A percentile compares a stretch with the other conserved stretches of the same genome.
Evolutionary conservation across 179 eudicot genomes (phyloP).

Genomic region (Patellifolia procumbens): DNA sequence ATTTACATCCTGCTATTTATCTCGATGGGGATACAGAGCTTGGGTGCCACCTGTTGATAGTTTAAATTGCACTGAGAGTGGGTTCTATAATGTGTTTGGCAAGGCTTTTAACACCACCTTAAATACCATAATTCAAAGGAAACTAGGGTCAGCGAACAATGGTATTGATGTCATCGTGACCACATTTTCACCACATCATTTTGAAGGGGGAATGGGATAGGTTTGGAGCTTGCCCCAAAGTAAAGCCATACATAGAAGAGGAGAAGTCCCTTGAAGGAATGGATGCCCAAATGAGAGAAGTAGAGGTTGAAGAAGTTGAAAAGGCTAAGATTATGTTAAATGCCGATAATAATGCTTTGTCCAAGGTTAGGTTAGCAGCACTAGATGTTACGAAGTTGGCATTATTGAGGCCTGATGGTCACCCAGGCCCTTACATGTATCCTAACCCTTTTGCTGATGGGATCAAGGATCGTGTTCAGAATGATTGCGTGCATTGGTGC

Average conservation of each 20-base stretch:
- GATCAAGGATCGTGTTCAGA: constrained; percentile 60
- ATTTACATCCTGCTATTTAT: constrained; percentile 71
- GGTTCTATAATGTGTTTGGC: constrained; percentile 66
- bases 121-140: constrained; percentile 46
- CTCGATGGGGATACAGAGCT: constrained; percentile 46
- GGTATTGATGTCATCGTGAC: constrained; percentile 62
- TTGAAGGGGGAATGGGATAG: constrained; percentile 96
- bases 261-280: constrained; percentile 63
- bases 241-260: constrained; percentile 50
- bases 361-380: constrained; percentile 46
- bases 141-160: constrained; percentile 16
- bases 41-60: constrained; percentile 66
- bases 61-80: constrained; percentile 57
- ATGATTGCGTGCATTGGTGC: constrained; percentile 98
- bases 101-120: constrained; percentile 74
- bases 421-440: constrained; percentile 90
- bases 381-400: constrained; percentile 77
- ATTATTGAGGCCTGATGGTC: constrained; percentile 81
- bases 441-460: constrained; percentile 82
- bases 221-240: constrained; percentile 76
- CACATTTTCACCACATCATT: constrained; percentile 84
- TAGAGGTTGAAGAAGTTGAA: constrained; percentile 52
- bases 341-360: background rate
- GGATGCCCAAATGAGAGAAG: constrained; percentile 75
- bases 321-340: constrained; percentile 32